Evolutionary conservation across 345 rosid species (phyloP), one percentile per base, ranked within the genome.

Genomic region (Aquilaria sinensis): DNA sequence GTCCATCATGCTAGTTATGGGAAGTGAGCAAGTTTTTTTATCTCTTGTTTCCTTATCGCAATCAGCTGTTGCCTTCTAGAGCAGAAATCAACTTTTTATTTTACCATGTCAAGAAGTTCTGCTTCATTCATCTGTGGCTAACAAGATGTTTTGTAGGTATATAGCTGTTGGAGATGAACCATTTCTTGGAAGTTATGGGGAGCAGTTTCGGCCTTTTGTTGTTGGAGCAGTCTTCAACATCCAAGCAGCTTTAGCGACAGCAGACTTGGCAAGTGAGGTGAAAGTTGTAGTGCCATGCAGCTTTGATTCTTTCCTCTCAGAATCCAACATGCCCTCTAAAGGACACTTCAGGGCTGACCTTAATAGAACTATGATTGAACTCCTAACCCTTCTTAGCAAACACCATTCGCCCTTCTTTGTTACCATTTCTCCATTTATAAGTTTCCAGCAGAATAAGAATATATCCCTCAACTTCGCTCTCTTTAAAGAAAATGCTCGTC

Each of bases 91-190:
- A 2, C 43, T 37, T 37, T 16, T 37, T 5, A 37, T 37, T 37
- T 37, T 37, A 37, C 43, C 43, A 4, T 37, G 43, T 37, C 30
- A 51, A 16, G 41, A 23, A 57, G 3, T 54, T 45, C 62, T 70
- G 41, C 29, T 56, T 51, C 47, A 4, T 51, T 65, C 58, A 34
- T 62, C 6, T 31, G 55, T 34, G 47, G 63, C 65, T 47, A 64
- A 60, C 41, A 33, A 30, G 63, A 47, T 10, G 16, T 29, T 66
- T 66, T 74, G 8, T 77, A 92, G 96, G 83, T 81, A 87, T 47
- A 73, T 92, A 71, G 86, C 96, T 51, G 80, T 89, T 62, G 96
- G 98, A 62, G 91, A 92, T 61, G 98, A 92, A 53, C 89, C 96
- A 30, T 89, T 92, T 79, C 87, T 71, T 34, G 80, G 31, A 61